Evolutionary conservation across 2,329 filamentous ascomycete genomes (phyloP).

Genomic region (Cryphonectria parasitica): DNA sequence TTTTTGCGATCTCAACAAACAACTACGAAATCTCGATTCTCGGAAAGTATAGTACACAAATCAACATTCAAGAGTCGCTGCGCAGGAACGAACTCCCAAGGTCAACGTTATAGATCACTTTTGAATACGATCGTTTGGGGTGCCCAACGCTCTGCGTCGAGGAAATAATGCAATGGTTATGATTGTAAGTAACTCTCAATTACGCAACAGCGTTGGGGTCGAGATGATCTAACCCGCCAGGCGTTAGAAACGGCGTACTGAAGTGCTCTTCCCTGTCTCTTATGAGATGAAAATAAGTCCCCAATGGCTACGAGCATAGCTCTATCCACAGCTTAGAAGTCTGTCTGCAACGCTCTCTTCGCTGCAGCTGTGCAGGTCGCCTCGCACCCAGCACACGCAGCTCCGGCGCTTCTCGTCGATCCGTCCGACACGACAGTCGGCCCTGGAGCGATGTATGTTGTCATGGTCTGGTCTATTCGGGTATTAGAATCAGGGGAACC

Average conservation of each 20-base stretch:
- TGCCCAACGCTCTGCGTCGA: no score
- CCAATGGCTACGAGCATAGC: background rate
- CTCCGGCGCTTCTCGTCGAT: slow-evolving; percentile 45
- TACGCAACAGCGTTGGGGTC: background rate
- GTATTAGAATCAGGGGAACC: background rate
- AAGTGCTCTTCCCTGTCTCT: background rate
- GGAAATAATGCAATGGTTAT: background rate
- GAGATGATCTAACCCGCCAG: background rate
- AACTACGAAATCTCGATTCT: no score
- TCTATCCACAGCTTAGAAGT: background rate
- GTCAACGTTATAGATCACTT: no score
- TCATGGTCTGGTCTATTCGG: slow-evolving; percentile 39
- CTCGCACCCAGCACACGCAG: slow-evolving; percentile 45
- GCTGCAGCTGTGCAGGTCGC: slow-evolving; percentile 41
- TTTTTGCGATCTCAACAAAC: no score
- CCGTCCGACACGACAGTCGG: slow-evolving; percentile 48
- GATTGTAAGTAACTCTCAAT: background rate
- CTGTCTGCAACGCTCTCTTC: background rate
- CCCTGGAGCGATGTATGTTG: slow-evolving; percentile 48
- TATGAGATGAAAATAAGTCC: background rate
- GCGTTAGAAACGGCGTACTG: background rate
- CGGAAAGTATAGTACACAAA: no score
- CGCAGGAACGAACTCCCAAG: background rate
- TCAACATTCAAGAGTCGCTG: background rate
- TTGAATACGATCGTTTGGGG: no score